Conservation (phyloP, 371 early-diverging fungal genomes). For the Basidiobolus meristosporus region DNA sequence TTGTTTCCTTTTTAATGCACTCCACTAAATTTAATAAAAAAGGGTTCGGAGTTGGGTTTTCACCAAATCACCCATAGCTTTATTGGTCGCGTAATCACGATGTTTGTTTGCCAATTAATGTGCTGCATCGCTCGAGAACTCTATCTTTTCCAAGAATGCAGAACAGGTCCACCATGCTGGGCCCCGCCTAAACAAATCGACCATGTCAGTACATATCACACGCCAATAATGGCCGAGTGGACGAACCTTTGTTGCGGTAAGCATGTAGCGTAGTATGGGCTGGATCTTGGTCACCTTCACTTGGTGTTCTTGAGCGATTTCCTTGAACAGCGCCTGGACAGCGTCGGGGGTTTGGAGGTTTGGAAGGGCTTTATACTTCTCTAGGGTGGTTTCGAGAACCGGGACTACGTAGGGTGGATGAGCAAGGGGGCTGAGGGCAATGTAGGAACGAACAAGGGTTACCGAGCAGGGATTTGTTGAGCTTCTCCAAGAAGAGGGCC, state of each 20-base stretch:
- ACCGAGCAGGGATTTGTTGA: constrained; percentile 18
- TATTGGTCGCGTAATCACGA: too few relatives aligned
- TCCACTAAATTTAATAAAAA: too few relatives aligned
- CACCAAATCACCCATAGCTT: too few relatives aligned
- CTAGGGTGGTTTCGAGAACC: constrained; percentile 8
- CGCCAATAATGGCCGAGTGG: too few relatives aligned
- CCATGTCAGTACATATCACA: too few relatives aligned
- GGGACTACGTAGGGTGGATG: constrained; percentile 6
- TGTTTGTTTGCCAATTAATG: too few relatives aligned
- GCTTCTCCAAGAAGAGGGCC: constrained; percentile 14
- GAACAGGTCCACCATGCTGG: too few relatives aligned
- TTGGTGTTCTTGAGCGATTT: neutral
- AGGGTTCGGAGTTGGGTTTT: too few relatives aligned
- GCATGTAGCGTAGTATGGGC: neutral
- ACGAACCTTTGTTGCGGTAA: neutral
- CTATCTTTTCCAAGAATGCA: too few relatives aligned
- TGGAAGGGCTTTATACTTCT: constrained; percentile 8
- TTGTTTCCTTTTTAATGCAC: too few relatives aligned
- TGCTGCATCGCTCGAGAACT: too few relatives aligned
- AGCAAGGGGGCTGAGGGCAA: neutral
- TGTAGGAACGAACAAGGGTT: constrained; percentile 2
- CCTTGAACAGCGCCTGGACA: constrained; percentile 10
- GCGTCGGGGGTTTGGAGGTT: constrained; percentile 7
- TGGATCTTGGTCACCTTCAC: neutral
- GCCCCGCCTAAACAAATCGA: too few relatives aligned